Evolutionary conservation across 169 alveolate species (phyloP), one percentile per base, ranked within the genome.

Genomic region (Plasmodium berghei): DNA sequence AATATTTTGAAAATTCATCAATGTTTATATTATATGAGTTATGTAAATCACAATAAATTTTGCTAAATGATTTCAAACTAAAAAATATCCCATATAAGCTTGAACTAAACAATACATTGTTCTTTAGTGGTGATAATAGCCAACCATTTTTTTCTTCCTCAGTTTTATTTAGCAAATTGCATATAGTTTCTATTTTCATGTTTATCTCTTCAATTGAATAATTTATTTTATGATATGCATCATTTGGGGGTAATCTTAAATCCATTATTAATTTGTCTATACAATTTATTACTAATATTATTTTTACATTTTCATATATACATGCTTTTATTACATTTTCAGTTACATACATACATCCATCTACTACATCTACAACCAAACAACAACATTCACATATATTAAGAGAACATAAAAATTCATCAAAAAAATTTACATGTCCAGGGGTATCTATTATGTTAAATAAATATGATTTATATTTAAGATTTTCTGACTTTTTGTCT

Each of bases 361-460:
- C 99, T 12, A 98, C 94, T 9, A 96, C 96, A 91, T 99, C 99
- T 5, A 99, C 97, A 1, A 98, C 97, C 10, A 98, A 73, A 16
- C 99, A 95, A 34, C 98, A 98, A 46, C 99, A 99, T 92, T 99
- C 99, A 42, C 98, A 95, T 4, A 98, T 83, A 80, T 99, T 97
- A 85, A 97, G 73, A 9, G 99, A 98, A 42, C 98, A 97, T 18
- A 96, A 94, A 42, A 97, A 98, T 95, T 99, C 99, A 90, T 99
- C 99, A 55, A 95, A 89, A 91, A 98, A 98, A 89, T 98, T 97
- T 3, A 98, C 98, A 91, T 99, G 99, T 10, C 99, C 99, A 4
- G 99, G 99, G 0, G 99, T 97, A 72, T 98, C 99, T 71, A 97
- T 94, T 18, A 97, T 83, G 86, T 98, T 97, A 49, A 97, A 95